These are phyloP conservation scores for Acanthochlamys bracteata DNA, from an alignment of 106 monocot genomes.

Conservation along the genomic window DNA sequence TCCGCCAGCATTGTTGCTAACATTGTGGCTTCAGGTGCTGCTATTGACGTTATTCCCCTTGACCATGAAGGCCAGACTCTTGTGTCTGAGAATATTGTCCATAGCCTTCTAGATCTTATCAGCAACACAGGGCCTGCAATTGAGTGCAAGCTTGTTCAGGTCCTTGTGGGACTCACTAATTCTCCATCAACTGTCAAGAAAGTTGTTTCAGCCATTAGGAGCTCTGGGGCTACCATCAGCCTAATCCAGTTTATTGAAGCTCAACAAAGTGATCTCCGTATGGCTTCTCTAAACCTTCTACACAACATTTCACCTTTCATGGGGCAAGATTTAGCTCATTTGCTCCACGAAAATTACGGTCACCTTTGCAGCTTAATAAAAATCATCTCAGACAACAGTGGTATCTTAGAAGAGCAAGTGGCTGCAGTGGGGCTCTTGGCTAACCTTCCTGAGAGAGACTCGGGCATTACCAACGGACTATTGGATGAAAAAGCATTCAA, in stretches of 20 bases:
- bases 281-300: conserved; percentile 66
- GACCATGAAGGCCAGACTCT: conserved; percentile 45
- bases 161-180: conserved; percentile 78
- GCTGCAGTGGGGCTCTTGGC: conserved; percentile 64
- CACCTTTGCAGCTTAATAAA: conserved; percentile 56
- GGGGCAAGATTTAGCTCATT: conserved; percentile 59
- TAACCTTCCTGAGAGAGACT: conserved; percentile 61
- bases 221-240: conserved; percentile 80
- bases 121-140: conserved; percentile 95
- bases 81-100: conserved; percentile 77
- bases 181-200: conserved; percentile 38
- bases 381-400: conserved; percentile 54
- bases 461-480: conserved; percentile 46
- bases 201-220: conserved; percentile 74
- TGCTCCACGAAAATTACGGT: conserved; percentile 42
- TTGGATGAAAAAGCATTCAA: conserved; percentile 48
- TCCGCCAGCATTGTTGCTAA: conserved; percentile 62
- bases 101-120: conserved; percentile 85
- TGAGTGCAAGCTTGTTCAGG: conserved; percentile 79
- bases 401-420: conserved; percentile 78
- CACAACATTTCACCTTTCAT: conserved; percentile 75
- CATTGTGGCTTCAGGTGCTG: conserved; percentile 45
- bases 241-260: conserved; percentile 84
- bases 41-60: conserved; percentile 53
- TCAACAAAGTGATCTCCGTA: conserved; percentile 66